Base-by-base conservation (phyloP, 2,329 filamentous ascomycete species). In the Fusarium mexicanum region DNA sequence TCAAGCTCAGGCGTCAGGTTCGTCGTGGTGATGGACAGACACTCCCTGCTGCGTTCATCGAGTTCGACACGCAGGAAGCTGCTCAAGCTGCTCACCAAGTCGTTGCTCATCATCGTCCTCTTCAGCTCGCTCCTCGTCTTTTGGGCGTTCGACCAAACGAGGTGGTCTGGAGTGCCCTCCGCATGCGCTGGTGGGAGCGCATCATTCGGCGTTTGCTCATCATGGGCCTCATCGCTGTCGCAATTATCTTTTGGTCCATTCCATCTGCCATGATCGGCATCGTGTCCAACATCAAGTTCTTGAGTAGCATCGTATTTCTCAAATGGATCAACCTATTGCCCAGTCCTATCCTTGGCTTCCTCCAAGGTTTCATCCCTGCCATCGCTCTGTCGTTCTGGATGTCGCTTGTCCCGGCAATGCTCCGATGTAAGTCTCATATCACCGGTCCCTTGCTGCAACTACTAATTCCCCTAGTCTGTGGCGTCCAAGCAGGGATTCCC, bases 41-140 rank as follows among this genome's bases (percentile, higher is more conserved):
- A 71, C 86, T 94, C 38, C 90, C 92, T 20, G 92, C 94, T 29
- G 94, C 96, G 17, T 99, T 99, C 78, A 91, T 99, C 73, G 95
- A 98, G 80, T 99, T 98, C 79, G 87, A 90, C 70, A 91, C 88
- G 5, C 94, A 98, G 80, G 89, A 92, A 63, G 93, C 94, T 64
- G 96, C 96, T 20, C 95, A 99, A 82, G 88, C 90, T 61, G 96
- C 96, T 20, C 96, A 91, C 81, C 96, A 99, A 82, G 91, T 93
- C 31, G 87, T 98, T 14, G 91, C 95, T 6, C 95, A 98, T 82
- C 95, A 98, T 83, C 91, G 94, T 66, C 92, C 94, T 40, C 86
- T 97, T 43, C 94, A 96, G 80, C 95, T 99, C 91, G 89, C 93
- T 8, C 94, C 94, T 35, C 91, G 94, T 31, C 94, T 93, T 78